A percentile compares a stretch with the other conserved stretches of the same genome.
Evolutionary conservation across 2,329 filamentous ascomycete species (phyloP).

Genomic region (Beauveria caledonica): DNA sequence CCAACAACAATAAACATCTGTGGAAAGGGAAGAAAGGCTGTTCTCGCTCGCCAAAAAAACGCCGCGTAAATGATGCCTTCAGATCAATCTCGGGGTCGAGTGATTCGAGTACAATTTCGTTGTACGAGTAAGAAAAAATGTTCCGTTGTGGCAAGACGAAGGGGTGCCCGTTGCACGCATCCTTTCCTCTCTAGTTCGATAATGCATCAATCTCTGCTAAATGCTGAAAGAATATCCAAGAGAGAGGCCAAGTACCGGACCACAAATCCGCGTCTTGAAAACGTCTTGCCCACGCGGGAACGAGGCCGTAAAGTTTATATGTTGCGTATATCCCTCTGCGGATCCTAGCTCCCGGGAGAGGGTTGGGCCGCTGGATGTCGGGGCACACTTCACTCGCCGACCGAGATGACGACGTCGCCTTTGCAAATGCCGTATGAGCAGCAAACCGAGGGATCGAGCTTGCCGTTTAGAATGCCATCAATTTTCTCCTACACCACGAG

Average conservation of each 20-base stretch:
- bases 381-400: conserved; percentile 24
- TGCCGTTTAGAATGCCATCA: conserved; percentile 38
- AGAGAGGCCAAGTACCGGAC: background rate
- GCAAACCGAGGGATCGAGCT: conserved; percentile 39
- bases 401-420: conserved; percentile 39
- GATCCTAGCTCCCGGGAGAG: background rate
- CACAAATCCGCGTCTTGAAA: background rate
- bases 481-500: conserved; percentile 21
- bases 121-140: background rate
- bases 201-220: too few species aligned
- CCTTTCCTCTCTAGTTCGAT: background rate
- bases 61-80: background rate
- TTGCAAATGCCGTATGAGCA: conserved; percentile 47
- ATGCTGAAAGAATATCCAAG: too few species aligned
- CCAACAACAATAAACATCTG: background rate
- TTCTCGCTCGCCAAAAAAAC: background rate
- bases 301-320: background rate
- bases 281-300: background rate
- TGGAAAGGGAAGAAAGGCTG: too few species aligned
- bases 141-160: background rate
- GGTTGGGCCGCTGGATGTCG: background rate
- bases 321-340: background rate
- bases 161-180: background rate
- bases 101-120: background rate
- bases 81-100: background rate